These are phyloP conservation scores for Pythium phragmitis DNA, from an alignment of 352 stramenopile species.

Conservation along the genomic window DNA sequence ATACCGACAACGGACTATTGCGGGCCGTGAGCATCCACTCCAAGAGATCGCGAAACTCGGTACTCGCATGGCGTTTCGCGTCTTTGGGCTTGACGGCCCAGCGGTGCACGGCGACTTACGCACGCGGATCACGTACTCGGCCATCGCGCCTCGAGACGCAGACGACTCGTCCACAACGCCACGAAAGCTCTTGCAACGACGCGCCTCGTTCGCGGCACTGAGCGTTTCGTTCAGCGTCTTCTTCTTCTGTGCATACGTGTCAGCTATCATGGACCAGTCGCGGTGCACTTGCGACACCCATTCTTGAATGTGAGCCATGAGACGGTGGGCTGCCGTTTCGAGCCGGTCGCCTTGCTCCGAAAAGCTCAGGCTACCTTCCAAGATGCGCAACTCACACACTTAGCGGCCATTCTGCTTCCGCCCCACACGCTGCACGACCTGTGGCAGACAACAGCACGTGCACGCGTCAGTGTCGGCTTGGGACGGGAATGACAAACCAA, in stretches of 20 bases:
- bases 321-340: neutral
- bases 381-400: neutral
- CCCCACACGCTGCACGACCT: neutral
- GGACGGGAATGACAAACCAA: too few relatives aligned
- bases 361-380: neutral
- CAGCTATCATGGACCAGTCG: neutral
- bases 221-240: neutral
- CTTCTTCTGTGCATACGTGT: neutral
- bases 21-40: neutral
- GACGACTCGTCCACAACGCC: neutral
- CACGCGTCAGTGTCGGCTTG: neutral
- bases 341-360: neutral
- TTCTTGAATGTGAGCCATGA: neutral
- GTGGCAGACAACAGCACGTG: neutral
- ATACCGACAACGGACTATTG: neutral
- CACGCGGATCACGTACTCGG: conserved; percentile 1
- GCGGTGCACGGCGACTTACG: neutral
- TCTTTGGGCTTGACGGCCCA: neutral
- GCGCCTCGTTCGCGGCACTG: neutral
- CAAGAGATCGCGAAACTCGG: neutral
- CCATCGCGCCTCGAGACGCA: neutral
- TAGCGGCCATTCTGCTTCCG: neutral
- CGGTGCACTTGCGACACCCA: neutral
- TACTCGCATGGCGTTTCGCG: neutral
- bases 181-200: neutral